A percentile compares a stretch with the other conserved stretches of the same genome.
Conservation (phyloP, 768 basidiomycete genomes). For the Pisolithus microcarpus region DNA sequence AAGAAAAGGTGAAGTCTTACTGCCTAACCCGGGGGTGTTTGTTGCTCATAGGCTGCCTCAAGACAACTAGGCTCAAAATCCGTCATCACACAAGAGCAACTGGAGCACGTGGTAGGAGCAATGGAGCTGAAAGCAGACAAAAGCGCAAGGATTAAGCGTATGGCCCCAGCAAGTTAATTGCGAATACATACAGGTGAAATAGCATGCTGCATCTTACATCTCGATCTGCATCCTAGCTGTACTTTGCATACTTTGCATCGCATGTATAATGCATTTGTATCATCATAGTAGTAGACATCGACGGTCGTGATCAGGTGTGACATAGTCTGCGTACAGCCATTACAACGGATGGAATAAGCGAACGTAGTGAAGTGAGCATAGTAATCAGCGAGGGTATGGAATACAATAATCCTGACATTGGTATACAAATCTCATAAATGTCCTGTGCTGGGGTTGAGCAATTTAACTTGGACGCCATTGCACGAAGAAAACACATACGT, state of each 20-base stretch:
- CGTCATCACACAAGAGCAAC: slow-evolving; percentile 57
- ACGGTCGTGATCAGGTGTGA: slow-evolving; percentile 11
- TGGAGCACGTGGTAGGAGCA: slow-evolving; percentile 37
- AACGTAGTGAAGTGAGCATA: slow-evolving; percentile 10
- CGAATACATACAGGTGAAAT: not conserved
- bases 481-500: slow-evolving; percentile 11
- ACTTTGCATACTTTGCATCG: not conserved
- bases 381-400: slow-evolving; percentile 17
- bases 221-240: not conserved
- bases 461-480: not conserved
- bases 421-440: slow-evolving; percentile 13
- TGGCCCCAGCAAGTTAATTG: slow-evolving; percentile 24
- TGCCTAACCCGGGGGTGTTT: not conserved
- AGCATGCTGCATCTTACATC: not conserved
- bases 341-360: slow-evolving; percentile 4
- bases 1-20: slow-evolving; percentile 55
- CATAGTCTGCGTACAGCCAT: slow-evolving; percentile 14
- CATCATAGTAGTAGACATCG: slow-evolving; percentile 6
- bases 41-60: not conserved
- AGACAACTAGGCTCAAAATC: slow-evolving; percentile 52
- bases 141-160: slow-evolving; percentile 27
- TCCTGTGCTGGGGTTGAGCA: slow-evolving; percentile 5
- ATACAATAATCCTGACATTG: slow-evolving; percentile 14
- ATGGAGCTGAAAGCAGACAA: slow-evolving; percentile 21
- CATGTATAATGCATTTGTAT: not conserved